These are phyloP conservation scores for Aspergillus carbonarius DNA, from an alignment of 2,329 filamentous ascomycete species.

Conservation along the genomic window DNA sequence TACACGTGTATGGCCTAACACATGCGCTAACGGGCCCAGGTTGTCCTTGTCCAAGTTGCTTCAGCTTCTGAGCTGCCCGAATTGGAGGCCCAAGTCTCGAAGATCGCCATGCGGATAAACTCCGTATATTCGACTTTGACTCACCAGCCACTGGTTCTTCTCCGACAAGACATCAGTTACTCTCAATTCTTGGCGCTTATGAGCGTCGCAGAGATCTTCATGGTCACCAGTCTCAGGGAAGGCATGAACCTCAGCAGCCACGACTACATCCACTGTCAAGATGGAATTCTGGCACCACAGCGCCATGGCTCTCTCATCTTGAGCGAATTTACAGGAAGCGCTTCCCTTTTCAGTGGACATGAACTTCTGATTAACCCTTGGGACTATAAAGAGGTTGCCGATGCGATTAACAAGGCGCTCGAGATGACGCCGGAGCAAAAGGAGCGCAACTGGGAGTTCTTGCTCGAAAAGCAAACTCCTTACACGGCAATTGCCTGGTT, in stretches of 20 bases:
- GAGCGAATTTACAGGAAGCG: constrained; percentile 91
- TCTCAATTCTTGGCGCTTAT: constrained; percentile 88
- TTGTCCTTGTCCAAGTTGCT: constrained; percentile 89
- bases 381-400: constrained; percentile 84
- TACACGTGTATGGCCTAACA: background rate
- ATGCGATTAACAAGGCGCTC: constrained; percentile 76
- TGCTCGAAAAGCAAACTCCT: constrained; percentile 70
- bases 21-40: constrained; percentile 41
- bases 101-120: constrained; percentile 92
- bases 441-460: constrained; percentile 67
- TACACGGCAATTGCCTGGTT: constrained; percentile 85
- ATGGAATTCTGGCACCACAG: constrained; percentile 68
- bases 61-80: constrained; percentile 82
- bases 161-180: constrained; percentile 91
- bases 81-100: constrained; percentile 79
- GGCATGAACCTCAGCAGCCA: constrained; percentile 96
- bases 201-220: constrained; percentile 81
- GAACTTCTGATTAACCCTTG: constrained; percentile 89
- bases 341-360: constrained; percentile 75
- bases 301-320: constrained; percentile 85
- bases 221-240: constrained; percentile 91
- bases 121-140: constrained; percentile 83
- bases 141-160: constrained; percentile 85
- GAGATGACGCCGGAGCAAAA: constrained; percentile 79
- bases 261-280: constrained; percentile 89